Percentiles rank a stretch among this genome's conserved stretches.
These are phyloP conservation scores for Skeletonema grethae DNA, from an alignment of 108 stramenopile genomes.

Conservation along the genomic window DNA sequence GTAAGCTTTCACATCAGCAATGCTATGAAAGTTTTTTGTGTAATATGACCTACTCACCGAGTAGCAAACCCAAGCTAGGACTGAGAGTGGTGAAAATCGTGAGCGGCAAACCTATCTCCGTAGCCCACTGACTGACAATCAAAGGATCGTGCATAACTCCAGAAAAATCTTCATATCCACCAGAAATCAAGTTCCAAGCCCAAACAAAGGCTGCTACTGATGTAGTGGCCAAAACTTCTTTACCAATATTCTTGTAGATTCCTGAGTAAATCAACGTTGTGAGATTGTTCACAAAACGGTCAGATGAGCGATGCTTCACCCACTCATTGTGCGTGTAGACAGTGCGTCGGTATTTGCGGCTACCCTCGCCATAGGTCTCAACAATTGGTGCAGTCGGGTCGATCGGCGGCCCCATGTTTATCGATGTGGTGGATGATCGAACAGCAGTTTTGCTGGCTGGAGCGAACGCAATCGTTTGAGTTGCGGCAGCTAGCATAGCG, in stretches of 20 bases:
- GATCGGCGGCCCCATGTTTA: constrained; percentile 4
- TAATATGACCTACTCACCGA: constrained; percentile 45
- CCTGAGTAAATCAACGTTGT: constrained; percentile 40
- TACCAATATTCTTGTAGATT: constrained; percentile 44
- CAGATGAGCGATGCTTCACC: constrained; percentile 58
- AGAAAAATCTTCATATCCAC: constrained; percentile 49
- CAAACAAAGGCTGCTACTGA: constrained; percentile 44
- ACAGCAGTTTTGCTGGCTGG: too few species aligned
- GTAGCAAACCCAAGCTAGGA: constrained; percentile 56
- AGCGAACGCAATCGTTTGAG: too few species aligned
- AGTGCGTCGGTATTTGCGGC: constrained; percentile 67
- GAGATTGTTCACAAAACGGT: constrained; percentile 56
- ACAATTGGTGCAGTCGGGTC: neutral
- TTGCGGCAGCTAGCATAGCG: too few species aligned
- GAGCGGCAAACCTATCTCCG: constrained; percentile 44
- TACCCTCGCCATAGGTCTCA: constrained; percentile 49
- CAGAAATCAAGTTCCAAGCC: constrained; percentile 43
- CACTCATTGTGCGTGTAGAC: constrained; percentile 74
- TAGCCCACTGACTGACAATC: constrained; percentile 24
- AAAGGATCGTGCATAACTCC: constrained; percentile 47
- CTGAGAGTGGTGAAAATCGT: constrained; percentile 51
- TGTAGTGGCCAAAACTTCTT: constrained; percentile 47
- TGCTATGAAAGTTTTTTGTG: neutral
- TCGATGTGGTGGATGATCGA: neutral
- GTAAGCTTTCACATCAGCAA: constrained; percentile 11